Percentiles rank a stretch among this genome's conserved stretches.
These are phyloP conservation scores for Elsinoe fawcettii DNA, from an alignment of 2,329 filamentous ascomycete genomes.

Conservation along the genomic window DNA sequence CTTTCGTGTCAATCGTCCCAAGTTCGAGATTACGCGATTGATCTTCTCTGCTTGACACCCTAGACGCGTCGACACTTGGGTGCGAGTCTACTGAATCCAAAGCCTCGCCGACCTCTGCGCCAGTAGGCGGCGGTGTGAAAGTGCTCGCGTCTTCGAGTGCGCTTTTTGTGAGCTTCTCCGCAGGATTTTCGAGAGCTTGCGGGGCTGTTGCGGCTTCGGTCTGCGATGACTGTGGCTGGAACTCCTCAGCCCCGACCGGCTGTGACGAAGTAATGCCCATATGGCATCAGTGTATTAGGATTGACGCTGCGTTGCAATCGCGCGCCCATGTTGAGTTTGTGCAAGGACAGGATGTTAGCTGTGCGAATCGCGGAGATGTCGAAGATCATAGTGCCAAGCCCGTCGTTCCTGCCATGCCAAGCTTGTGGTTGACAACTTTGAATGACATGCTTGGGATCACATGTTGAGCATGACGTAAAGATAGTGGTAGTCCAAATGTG, in stretches of 20 bases:
- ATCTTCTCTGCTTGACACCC: background rate
- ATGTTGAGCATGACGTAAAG: too few species aligned
- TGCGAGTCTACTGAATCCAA: constrained; percentile 1
- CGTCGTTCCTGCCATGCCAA: constrained; percentile 5
- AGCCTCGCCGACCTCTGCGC: background rate
- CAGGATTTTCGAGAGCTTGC: background rate
- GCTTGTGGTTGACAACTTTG: too few species aligned
- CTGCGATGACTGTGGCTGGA: background rate
- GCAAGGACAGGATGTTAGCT: background rate
- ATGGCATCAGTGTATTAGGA: background rate
- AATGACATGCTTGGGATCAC: too few species aligned
- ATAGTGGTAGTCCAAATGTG: too few species aligned
- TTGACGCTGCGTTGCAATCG: background rate
- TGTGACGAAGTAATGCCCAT: constrained; percentile 14
- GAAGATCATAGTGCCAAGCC: constrained; percentile 3
- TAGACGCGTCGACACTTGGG: background rate
- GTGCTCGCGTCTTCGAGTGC: background rate
- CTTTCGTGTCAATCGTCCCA: background rate
- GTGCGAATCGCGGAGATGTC: background rate
- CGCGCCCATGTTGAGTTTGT: background rate
- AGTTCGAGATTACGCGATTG: background rate
- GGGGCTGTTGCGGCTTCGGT: background rate
- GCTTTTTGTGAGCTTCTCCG: background rate
- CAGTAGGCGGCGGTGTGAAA: constrained; percentile 2
- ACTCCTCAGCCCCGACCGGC: constrained; percentile 3